Evolutionary conservation across 345 rosid genomes (phyloP), one percentile per base, ranked within the genome.

Genomic region (Brassica nigra): DNA sequence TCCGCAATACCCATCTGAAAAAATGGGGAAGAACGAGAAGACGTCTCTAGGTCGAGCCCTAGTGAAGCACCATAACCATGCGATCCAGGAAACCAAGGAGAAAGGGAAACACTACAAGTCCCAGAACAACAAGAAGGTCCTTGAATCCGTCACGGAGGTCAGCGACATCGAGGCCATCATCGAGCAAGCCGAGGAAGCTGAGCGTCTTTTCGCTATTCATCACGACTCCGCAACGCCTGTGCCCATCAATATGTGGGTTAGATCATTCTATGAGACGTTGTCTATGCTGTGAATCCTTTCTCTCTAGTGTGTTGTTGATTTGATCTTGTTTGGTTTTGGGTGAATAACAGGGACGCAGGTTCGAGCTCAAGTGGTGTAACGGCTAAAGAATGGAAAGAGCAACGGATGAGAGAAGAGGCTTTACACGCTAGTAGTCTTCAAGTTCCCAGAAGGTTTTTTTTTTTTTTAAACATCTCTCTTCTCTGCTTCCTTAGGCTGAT

Each of bases 31-130:
- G 92, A 91, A 81, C 72, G 92, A 88, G 83, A 93, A 95, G 85
- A 81, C 92, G 7, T 85, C 86, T 68, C 85, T 95, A 0, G 99
- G 98, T 0, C 85, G 99, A 70, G 82, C 96, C 1, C 76, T 90
- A 69, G 97, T 92, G 87, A 95, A 89, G 89, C 98, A 93, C 80
- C 97, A 93, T 70, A 95, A 90, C 83, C 91, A 91, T 54, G 89
- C 88, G 97, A 85, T 92, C 57, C 91, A 85, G 27, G 87, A 91
- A 80, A 77, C 97, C 42, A 95, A 91, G 79, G 98, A 91, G 67
- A 95, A 92, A 71, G 98, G 96, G 16, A 81, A 71, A 5, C 78
- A 68, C 58, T 92, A 91, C 86, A 70, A 80, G 62, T 77, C 77
- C 61, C 93, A 82, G 37, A 84, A 87, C 70, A 91, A 91, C 70